These are phyloP conservation scores for Meira nashicola DNA, from an alignment of 1,284 basidiomycete genomes.

Conservation along the genomic window DNA sequence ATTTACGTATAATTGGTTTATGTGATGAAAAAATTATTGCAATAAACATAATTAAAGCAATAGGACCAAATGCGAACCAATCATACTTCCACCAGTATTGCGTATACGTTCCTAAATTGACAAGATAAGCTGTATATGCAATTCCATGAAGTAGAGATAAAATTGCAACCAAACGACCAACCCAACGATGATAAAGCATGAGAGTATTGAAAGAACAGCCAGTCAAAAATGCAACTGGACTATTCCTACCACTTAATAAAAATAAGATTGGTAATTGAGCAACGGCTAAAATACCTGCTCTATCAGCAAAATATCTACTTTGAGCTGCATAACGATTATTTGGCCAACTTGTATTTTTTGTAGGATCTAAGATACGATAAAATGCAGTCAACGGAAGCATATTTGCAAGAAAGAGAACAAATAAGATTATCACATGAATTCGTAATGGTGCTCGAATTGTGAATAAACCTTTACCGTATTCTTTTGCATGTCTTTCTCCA, in stretches of 20 bases:
- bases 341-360: no score
- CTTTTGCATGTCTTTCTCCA: no score
- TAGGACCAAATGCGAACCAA: no score
- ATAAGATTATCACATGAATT: constrained; percentile 22
- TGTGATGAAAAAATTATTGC: no score
- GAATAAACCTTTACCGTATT: no score
- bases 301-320: constrained; percentile 33
- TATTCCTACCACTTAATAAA: constrained; percentile 49
- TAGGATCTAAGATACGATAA: constrained; percentile 12
- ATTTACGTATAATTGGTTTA: no score
- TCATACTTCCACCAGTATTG: no score
- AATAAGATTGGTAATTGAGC: constrained; percentile 46
- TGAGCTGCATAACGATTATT: constrained; percentile 13
- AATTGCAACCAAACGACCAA: constrained; percentile 39
- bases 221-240: constrained; percentile 38
- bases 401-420: constrained; percentile 23
- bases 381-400: constrained; percentile 26
- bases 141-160: constrained; percentile 42
- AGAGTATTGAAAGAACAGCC: constrained; percentile 41
- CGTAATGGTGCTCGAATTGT: constrained; percentile 19
- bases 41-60: no score
- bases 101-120: no score
- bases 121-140: no score
- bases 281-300: constrained; percentile 39
- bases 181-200: constrained; percentile 52